A percentile compares a stretch with the other conserved stretches of the same genome.
Evolutionary conservation across 306 rosid species (phyloP).

Genomic region (Dalbergia oliveri): DNA sequence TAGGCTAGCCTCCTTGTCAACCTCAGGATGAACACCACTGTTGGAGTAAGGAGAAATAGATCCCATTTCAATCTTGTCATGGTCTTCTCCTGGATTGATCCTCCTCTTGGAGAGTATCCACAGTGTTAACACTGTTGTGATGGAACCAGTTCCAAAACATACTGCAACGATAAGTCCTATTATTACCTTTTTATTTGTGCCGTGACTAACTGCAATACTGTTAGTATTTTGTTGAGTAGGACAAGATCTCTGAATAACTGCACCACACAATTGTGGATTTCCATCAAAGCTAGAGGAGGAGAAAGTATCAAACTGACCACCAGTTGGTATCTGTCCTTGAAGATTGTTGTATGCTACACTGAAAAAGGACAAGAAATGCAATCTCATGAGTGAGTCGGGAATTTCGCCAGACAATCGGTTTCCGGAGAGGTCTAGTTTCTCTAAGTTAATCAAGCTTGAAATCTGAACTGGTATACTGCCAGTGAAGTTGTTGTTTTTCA

Average conservation of each 20-base stretch:
- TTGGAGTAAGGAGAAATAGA: slow-evolving; percentile 66
- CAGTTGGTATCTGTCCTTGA: slow-evolving; percentile 78
- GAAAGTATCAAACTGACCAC: slow-evolving; percentile 87
- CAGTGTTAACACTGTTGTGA: slow-evolving; percentile 57
- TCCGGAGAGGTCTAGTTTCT: slow-evolving; percentile 76
- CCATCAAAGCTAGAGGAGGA: slow-evolving; percentile 73
- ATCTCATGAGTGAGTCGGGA: slow-evolving; percentile 70
- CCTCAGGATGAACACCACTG: slow-evolving; percentile 63
- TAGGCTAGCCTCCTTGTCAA: slow-evolving; percentile 73
- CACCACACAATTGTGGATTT: slow-evolving; percentile 73
- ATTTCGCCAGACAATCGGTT: slow-evolving; percentile 81
- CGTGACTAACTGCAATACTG: slow-evolving; percentile 27
- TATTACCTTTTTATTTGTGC: slow-evolving; percentile 58
- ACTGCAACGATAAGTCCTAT: slow-evolving; percentile 56
- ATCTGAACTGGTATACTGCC: slow-evolving; percentile 77
- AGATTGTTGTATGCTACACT: slow-evolving; percentile 84
- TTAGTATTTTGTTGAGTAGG: slow-evolving; percentile 39
- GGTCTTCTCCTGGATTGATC: slow-evolving; percentile 78
- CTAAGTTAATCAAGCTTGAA: slow-evolving; percentile 74
- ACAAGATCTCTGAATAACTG: slow-evolving; percentile 65
- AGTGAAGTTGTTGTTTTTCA: slow-evolving; percentile 72
- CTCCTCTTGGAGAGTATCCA: slow-evolving; percentile 90
- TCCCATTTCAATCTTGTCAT: slow-evolving; percentile 77
- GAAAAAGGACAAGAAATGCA: slow-evolving; percentile 87
- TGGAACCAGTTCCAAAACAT: slow-evolving; percentile 61